A percentile compares a stretch with the other conserved stretches of the same genome.
These are phyloP conservation scores for thale cress (Arabidopsis thaliana) DNA, from an alignment of 345 rosid species.

Conservation along the genomic window DNA sequence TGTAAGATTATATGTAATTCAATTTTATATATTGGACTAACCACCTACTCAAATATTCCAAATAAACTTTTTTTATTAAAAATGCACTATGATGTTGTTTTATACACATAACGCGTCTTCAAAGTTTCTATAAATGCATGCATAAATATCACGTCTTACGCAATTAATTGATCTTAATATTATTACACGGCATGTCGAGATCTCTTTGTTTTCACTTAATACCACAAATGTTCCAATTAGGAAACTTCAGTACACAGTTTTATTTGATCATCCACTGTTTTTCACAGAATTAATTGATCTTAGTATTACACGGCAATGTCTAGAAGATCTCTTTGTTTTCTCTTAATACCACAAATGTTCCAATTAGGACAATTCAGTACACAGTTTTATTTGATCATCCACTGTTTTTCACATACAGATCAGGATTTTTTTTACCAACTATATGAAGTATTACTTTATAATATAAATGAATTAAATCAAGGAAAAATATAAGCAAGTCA, in stretches of 20 bases:
- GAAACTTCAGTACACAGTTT: neutral
- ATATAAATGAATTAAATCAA: neutral
- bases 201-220: too few species aligned
- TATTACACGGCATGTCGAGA: neutral
- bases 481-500: neutral
- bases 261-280: neutral
- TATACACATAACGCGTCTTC: neutral
- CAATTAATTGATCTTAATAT: too few species aligned
- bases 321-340: too few species aligned
- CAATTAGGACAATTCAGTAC: neutral
- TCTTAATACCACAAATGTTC: too few species aligned
- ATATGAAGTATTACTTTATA: neutral
- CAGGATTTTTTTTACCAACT: too few species aligned
- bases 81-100: neutral
- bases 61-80: neutral
- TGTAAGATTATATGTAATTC: neutral
- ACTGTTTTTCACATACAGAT: neutral
- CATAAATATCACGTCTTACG: neutral
- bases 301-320: neutral
- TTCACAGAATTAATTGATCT: neutral
- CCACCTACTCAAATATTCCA: neutral
- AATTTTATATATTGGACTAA: neutral
- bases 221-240: neutral
- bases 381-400: neutral
- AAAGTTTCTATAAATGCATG: neutral